Percentiles rank a stretch among this genome's conserved stretches.
These are phyloP conservation scores for Syzygium oleosum DNA, from an alignment of 345 rosid genomes.

Conservation along the genomic window DNA sequence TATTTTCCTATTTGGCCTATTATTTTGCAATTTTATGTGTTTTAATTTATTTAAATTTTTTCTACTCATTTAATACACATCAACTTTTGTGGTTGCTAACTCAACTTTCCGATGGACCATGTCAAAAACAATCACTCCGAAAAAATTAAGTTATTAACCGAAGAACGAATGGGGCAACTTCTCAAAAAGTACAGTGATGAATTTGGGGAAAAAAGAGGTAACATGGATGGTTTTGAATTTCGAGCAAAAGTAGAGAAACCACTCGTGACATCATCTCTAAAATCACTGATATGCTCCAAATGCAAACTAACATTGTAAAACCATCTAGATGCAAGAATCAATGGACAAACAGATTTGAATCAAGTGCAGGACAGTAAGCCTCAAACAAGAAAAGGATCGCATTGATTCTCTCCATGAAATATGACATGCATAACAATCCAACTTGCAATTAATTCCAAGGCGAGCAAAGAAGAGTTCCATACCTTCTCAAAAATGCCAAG, in stretches of 20 bases:
- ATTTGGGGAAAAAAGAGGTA: neutral
- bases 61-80: neutral
- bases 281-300: neutral
- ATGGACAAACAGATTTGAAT: neutral
- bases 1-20: neutral
- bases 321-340: neutral
- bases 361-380: neutral
- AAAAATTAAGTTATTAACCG: neutral
- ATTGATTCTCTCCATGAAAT: neutral
- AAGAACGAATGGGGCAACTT: neutral
- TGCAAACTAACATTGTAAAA: neutral
- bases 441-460: neutral
- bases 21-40: neutral
- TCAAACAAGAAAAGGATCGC: neutral
- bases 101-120: neutral
- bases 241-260: neutral
- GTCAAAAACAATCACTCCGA: neutral
- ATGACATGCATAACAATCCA: neutral
- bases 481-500: conserved; percentile 95
- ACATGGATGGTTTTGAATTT: neutral
- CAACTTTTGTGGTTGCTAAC: neutral
- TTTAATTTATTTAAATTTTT: neutral
- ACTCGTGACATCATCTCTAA: neutral
- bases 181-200: neutral
- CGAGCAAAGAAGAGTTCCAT: neutral